A percentile compares a stretch with the other conserved stretches of the same genome.
Evolutionary conservation across 805 yeast species (phyloP).

Genomic region (Candida bentonensis): DNA sequence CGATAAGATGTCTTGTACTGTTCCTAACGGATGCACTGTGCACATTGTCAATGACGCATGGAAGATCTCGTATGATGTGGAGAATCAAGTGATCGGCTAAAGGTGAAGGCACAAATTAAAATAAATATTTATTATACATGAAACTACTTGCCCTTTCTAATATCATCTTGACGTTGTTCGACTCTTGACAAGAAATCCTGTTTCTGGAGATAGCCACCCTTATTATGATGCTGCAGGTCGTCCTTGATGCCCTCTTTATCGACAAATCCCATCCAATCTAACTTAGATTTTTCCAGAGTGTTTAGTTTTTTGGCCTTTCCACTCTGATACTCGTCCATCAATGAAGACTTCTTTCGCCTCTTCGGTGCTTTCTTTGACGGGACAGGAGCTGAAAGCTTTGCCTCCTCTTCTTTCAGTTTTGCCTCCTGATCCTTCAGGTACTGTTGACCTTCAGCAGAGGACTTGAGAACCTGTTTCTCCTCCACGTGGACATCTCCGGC

Average conservation of each 20-base stretch:
- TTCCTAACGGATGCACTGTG: not conserved
- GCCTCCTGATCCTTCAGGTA: slow-evolving; percentile 34
- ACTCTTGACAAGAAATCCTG: slow-evolving; percentile 80
- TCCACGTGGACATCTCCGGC: slow-evolving; percentile 78
- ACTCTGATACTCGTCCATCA: slow-evolving; percentile 61
- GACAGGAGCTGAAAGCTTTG: slow-evolving; percentile 9
- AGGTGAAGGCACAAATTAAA: not conserved
- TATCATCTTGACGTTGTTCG: slow-evolving; percentile 37
- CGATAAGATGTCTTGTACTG: slow-evolving; percentile 5
- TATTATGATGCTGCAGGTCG: slow-evolving; percentile 67
- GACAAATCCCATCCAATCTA: slow-evolving; percentile 93
- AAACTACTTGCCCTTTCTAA: slow-evolving; percentile 11
- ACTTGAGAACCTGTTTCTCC: slow-evolving; percentile 58
- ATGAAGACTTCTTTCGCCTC: slow-evolving; percentile 35
- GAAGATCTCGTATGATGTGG: not conserved
- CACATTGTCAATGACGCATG: slow-evolving; percentile 1
- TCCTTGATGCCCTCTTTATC: slow-evolving; percentile 74
- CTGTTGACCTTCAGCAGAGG: slow-evolving; percentile 80
- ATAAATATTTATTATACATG: not conserved
- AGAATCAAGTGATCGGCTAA: not conserved
- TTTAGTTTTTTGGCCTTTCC: slow-evolving; percentile 67
- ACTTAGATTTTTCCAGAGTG: slow-evolving; percentile 80
- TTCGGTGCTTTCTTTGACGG: not conserved
- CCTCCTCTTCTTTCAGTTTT: slow-evolving; percentile 7
- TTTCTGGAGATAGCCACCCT: slow-evolving; percentile 80